Base-by-base conservation (phyloP, 305 asterid genomes). In the Petunia hybrid region DNA sequence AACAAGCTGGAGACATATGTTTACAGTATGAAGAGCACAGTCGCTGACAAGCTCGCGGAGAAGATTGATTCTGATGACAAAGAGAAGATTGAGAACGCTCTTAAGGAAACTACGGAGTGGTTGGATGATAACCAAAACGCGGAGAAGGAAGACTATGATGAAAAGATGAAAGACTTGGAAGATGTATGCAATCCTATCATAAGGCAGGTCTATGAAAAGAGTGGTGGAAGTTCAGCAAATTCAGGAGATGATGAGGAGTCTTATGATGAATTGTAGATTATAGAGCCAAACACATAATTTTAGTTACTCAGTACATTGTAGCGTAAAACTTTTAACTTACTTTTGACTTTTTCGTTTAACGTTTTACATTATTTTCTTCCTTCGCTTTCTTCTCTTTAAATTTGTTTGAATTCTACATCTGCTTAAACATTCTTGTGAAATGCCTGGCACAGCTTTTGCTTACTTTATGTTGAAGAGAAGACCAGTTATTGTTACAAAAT, bases 81-180 rank as follows among this genome's bases (percentile, higher is more conserved):
- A 48, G 78, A 81, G 16, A 81, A 51, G 80, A 82, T 85, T 6
- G 90, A 89, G 83, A 68, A 6, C 1, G 85, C 83, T 5, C 46
- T 85, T 63, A 87, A 84, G 80, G 90, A 85, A 13, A 85, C 81
- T 2, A 78, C 62, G 1, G 88, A 84, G 42, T 87, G 92, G 90
- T 45, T 89, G 61, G 88, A 80, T n/a, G 88, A 87, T 8, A 83
- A 84, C 43, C 85, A 85, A 10, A 57, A 48, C 4, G 89, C 87
- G 1, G 89, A 85, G 2, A 88, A 80, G 78, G 81, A 83, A 13
- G 88, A 86, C 4, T 77, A 82, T 65, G 88, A 79, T 8, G 88
- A 88, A 76, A 86, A 80, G 80, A 10, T 86, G 84, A 85, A 81
- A 39, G 88, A 88, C 6, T 38, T 88, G 41, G 91, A 88, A 51